A percentile compares a stretch with the other conserved stretches of the same genome.
Evolutionary conservation across 2,329 filamentous ascomycete species (phyloP).

Genomic region (Aureobasidium vineae): DNA sequence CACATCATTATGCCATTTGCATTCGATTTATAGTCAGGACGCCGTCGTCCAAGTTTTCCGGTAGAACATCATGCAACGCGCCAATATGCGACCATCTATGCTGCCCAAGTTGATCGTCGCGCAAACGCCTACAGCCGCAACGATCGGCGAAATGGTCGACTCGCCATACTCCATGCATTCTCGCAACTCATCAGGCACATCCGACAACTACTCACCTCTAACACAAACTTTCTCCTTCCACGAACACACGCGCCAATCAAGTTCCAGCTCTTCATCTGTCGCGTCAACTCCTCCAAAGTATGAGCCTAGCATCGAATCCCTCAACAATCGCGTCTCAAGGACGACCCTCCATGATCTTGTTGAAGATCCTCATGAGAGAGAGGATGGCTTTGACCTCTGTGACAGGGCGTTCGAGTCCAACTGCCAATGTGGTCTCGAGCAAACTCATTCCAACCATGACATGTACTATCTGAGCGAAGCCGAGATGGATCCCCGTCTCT

Average conservation of each 20-base stretch:
- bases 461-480: slow-evolving; percentile 15
- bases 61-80: slow-evolving; percentile 1
- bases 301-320: slow-evolving; percentile 53
- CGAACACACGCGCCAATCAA: slow-evolving; percentile 64
- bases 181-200: slow-evolving; percentile 44
- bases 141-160: slow-evolving; percentile 29
- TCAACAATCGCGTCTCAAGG: slow-evolving; percentile 59
- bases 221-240: slow-evolving; percentile 67
- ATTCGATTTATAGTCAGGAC: slow-evolving; percentile 26
- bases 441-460: slow-evolving; percentile 8
- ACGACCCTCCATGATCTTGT: slow-evolving; percentile 74
- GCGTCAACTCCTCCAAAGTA: slow-evolving; percentile 57
- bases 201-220: slow-evolving; percentile 66
- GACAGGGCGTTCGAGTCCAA: slow-evolving; percentile 19
- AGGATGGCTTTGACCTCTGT: slow-evolving; percentile 50
- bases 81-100: slow-evolving; percentile 41
- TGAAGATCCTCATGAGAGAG: slow-evolving; percentile 74
- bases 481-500: slow-evolving; percentile 18
- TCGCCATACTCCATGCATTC: slow-evolving; percentile 38
- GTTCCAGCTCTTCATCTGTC: slow-evolving; percentile 72
- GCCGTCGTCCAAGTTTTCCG: slow-evolving; percentile 4
- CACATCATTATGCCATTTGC: slow-evolving; percentile 19
- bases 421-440: slow-evolving; percentile 17
- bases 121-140: slow-evolving; percentile 36
- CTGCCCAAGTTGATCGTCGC: slow-evolving; percentile 42